Percentiles rank a stretch among this genome's conserved stretches.
phyloP scores from a whole-genome alignment of 2,329 filamentous ascomycete species.

The Orbilia blumenaviensis region DNA sequence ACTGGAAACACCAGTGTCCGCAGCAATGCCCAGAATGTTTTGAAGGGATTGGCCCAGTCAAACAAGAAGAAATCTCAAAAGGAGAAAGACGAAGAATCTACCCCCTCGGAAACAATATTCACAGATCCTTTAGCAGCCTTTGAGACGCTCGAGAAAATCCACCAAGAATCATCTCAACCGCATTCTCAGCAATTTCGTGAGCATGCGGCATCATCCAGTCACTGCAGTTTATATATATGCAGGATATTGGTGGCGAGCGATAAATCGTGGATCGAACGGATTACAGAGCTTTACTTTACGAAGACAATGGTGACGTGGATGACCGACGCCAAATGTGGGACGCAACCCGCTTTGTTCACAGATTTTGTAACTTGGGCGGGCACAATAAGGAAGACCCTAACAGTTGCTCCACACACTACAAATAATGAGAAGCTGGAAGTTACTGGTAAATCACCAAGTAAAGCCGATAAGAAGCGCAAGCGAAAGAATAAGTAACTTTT shows the following conservation, averaged over 20 bases:
- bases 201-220: slow-evolving; percentile 40
- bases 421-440: slow-evolving; percentile 25
- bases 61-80: slow-evolving; percentile 35
- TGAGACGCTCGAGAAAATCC: slow-evolving; percentile 26
- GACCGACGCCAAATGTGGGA: slow-evolving; percentile 26
- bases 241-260: slow-evolving; percentile 24
- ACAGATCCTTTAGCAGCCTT: slow-evolving; percentile 22
- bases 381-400: slow-evolving; percentile 35
- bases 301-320: slow-evolving; percentile 43
- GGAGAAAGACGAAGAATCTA: slow-evolving; percentile 39
- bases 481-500: slow-evolving; percentile 24
- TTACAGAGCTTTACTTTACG: slow-evolving; percentile 41
- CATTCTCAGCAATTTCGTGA: slow-evolving; percentile 22
- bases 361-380: slow-evolving; percentile 52
- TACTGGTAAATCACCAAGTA: slow-evolving; percentile 11
- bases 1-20: slow-evolving; percentile 28
- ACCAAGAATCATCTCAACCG: slow-evolving; percentile 25
- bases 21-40: slow-evolving; percentile 27
- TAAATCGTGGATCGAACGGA: slow-evolving; percentile 25
- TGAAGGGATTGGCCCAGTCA: slow-evolving; percentile 34
- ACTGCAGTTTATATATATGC: slow-evolving; percentile 43
- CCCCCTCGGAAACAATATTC: background rate
- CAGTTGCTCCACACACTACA: background rate
- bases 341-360: slow-evolving; percentile 41
- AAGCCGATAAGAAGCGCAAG: slow-evolving; percentile 43